Base-by-base conservation (phyloP, 768 basidiomycete genomes). In the Mycena polygramma region DNA sequence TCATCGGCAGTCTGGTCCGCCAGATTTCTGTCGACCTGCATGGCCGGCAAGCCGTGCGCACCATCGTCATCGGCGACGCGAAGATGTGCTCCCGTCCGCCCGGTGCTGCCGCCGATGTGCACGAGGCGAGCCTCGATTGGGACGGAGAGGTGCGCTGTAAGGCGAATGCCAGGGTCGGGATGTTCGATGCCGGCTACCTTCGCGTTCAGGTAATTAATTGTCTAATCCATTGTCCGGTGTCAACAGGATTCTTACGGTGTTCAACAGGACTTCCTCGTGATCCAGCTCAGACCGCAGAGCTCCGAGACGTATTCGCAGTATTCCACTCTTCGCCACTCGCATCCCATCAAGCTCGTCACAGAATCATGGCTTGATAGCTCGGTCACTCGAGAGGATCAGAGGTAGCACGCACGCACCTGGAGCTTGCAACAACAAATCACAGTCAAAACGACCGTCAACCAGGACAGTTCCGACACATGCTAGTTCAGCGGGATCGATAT, bases 261-360 rank as follows among this genome's bases (percentile, higher is more conserved):
- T 17, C 26, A 10, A 57, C 11, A 70, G 65, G 72, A 73, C 61
- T 73, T 73, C 41, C 14, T 73, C 17, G 39, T 67, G 30, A n/a
- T 73, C 37, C 65, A 73, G 49, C 52, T 73, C 4, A 36, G n/a
- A 19, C 72, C 72, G 6, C 51, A 10, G 5, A 26, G 61, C 41
- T 13, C 26, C 2, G 19, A 36, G 49, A 52, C 43, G 4, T n/a
- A 48, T 2, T 22, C 30, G 30, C 46, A 67, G 24, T 73, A 63
- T 24, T 15, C 20, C 15, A 64, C 54, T 15, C 24, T 70, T 7
- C 48, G 69, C 15, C 26, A 54, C 14, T 67, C 61, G 55, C 72
- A 73, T 51, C 64, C 72, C 36, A 68, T 73, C 53, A 63, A 57
- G 57, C 66, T 73, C 19, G 72, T 73, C 4, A 70, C 65, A 14